A percentile compares a stretch with the other conserved stretches of the same genome.
Conservation (phyloP, 2,329 filamentous ascomycete genomes). For the Aureobasidium melanogenum region DNA sequence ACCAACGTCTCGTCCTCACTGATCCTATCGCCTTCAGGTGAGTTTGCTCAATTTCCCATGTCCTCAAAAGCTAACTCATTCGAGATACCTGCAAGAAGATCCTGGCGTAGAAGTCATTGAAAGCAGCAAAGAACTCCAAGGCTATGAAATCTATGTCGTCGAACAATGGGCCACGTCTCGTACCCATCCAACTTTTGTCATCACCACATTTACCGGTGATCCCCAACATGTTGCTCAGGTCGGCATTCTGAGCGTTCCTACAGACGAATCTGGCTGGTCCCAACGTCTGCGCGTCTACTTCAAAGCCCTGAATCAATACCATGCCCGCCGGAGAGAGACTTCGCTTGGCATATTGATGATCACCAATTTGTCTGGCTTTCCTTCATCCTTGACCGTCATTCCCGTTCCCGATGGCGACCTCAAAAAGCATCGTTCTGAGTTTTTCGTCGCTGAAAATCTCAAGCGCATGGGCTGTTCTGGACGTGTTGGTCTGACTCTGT, state of each 20-base stretch:
- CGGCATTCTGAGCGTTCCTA: constrained; percentile 71
- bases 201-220: constrained; percentile 89
- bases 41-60: neutral
- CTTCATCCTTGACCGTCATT: constrained; percentile 87
- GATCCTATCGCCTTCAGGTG: constrained; percentile 56
- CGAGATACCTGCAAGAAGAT: constrained; percentile 73
- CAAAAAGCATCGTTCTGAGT: constrained; percentile 67
- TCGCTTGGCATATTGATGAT: constrained; percentile 79
- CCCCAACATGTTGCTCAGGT: constrained; percentile 67
- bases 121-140: constrained; percentile 58
- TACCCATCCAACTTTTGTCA: constrained; percentile 79
- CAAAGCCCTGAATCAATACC: constrained; percentile 72
- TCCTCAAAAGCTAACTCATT: constrained; percentile 13
- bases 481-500: constrained; percentile 72
- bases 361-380: constrained; percentile 86
- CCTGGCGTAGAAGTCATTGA: constrained; percentile 65
- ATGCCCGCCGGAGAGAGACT: constrained; percentile 77
- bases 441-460: constrained; percentile 89
- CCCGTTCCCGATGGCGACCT: constrained; percentile 80
- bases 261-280: constrained; percentile 73
- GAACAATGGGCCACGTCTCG: constrained; percentile 98
- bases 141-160: constrained; percentile 89
- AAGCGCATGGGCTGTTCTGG: constrained; percentile 90
- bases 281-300: constrained; percentile 73
- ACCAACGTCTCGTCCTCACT: constrained; percentile 54